Evolutionary conservation across 768 basidiomycete species (phyloP).

Genomic region (Amanita rubescens): DNA sequence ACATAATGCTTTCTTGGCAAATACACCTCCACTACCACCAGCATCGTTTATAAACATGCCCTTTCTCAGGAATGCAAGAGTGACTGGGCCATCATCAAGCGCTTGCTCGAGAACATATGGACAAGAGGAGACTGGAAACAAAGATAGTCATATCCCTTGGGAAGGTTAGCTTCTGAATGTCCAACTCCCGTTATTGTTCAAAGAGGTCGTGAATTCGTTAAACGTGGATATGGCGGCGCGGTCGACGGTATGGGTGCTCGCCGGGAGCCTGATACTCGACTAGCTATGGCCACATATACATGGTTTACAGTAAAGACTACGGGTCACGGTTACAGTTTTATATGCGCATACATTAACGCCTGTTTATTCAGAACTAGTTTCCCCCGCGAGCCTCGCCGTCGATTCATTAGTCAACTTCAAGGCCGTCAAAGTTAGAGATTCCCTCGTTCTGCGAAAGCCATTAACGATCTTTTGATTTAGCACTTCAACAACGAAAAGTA

Average conservation of each 20-base stretch:
- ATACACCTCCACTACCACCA: background rate
- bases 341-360: constrained; percentile 3
- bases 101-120: constrained; percentile 88
- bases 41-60: constrained; percentile 13
- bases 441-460: background rate
- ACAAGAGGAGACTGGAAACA: constrained; percentile 72
- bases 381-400: constrained; percentile 84
- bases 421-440: constrained; percentile 78
- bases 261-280: constrained; percentile 84
- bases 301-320: constrained; percentile 98
- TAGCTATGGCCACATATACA: constrained; percentile 84
- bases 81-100: constrained; percentile 85
- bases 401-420: constrained; percentile 98
- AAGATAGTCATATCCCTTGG: constrained; percentile 54
- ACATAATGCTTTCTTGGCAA: background rate
- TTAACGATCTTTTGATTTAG: constrained; percentile 30
- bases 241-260: constrained; percentile 85
- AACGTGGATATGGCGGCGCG: constrained; percentile 72
- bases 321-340: constrained; percentile 12
- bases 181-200: constrained; percentile 97
- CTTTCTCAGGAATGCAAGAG: constrained; percentile 50
- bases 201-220: constrained; percentile 80
- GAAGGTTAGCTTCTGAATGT: constrained; percentile 79
- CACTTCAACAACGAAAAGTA: constrained; percentile 96
- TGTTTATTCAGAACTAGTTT: constrained; percentile 65